Percentiles rank a stretch among this genome's conserved stretches.
phyloP scores from a whole-genome alignment of 495 filamentous ascomycete genomes.

The Neurospora intermedia region DNA sequence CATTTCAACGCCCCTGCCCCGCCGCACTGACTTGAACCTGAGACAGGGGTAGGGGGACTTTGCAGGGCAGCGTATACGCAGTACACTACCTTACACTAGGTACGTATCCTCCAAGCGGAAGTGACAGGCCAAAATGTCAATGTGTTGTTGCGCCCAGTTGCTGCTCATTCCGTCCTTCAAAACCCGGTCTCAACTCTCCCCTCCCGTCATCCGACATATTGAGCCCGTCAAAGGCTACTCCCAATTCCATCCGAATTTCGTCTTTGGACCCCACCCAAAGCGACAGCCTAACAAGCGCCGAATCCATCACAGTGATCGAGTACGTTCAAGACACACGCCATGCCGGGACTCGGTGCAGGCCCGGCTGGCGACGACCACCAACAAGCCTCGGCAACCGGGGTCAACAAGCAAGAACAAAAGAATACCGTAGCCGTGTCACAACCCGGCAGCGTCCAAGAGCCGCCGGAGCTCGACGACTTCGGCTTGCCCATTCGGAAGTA shows the following conservation, averaged over 20 bases:
- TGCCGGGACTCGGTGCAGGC: constrained; percentile 15
- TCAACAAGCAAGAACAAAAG: not conserved
- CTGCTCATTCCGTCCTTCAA: not conserved
- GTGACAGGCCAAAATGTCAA: not conserved
- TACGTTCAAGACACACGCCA: constrained; percentile 3
- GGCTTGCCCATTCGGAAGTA: constrained; percentile 41
- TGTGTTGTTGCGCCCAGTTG: not conserved
- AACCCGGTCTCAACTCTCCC: not conserved
- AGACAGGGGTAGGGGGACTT: not conserved
- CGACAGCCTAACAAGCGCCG: not conserved
- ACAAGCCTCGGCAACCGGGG: not conserved
- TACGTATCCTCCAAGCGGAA: not conserved
- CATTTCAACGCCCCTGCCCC: not conserved
- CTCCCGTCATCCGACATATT: not conserved
- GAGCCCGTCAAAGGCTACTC: not conserved
- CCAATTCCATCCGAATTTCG: not conserved
- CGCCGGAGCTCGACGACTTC: constrained; percentile 43
- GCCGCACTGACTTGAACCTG: not conserved
- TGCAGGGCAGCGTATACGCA: not conserved
- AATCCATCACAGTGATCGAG: not conserved
- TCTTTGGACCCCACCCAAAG: not conserved
- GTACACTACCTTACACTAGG: not conserved
- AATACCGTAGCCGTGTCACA: not conserved
- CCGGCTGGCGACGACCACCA: constrained; percentile 16
- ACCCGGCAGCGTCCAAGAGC: constrained; percentile 17